Conservation (phyloP, 1,284 basidiomycete species). For the Tilletia setariae region DNA sequence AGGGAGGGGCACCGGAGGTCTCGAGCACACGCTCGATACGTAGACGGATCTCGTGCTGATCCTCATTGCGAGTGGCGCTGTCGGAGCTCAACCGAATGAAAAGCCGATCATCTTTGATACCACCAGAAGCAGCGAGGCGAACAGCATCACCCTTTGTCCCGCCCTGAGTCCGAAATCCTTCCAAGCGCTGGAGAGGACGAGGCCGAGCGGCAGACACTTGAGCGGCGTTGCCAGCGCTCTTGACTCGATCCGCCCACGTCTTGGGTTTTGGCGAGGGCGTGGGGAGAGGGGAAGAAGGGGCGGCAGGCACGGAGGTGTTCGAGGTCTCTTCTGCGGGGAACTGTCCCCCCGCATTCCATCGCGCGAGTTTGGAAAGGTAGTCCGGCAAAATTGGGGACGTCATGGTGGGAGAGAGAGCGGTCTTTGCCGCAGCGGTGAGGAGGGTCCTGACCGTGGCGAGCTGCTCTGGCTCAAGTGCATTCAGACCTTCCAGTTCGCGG, state of each 20-base stretch:
- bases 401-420: neutral
- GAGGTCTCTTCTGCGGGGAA: neutral
- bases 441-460: neutral
- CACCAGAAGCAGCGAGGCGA: neutral
- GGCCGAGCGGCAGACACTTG: too few species aligned
- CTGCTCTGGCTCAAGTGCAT: neutral
- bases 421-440: neutral
- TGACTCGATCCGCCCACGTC: neutral
- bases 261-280: neutral
- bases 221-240: neutral
- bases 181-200: neutral
- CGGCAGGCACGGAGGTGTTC: neutral
- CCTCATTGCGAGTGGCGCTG: neutral
- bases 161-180: neutral
- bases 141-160: conserved; percentile 7
- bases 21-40: neutral
- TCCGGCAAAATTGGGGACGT: neutral
- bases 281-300: neutral
- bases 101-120: neutral
- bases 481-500: neutral
- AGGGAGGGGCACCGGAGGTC: neutral
- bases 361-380: neutral
- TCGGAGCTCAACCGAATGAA: neutral
- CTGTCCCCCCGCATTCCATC: too few species aligned
- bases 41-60: neutral